phyloP scores from a whole-genome alignment of 306 rosid species.

The Lathyrus sativus region DNA sequence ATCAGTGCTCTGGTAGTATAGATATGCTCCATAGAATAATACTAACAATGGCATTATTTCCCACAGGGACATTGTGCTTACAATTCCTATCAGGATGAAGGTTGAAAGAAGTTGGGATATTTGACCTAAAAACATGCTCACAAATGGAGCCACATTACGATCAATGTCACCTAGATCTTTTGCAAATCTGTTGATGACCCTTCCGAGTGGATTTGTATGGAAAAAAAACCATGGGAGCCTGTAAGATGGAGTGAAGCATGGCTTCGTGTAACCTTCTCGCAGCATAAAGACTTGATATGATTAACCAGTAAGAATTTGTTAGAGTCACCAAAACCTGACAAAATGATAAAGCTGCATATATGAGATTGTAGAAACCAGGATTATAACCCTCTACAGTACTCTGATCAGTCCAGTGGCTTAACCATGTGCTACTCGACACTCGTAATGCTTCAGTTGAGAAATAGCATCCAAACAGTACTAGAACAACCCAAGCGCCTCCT shows the following conservation, averaged over 20 bases:
- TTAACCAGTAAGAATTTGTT: slow-evolving; percentile 79
- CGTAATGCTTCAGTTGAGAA: slow-evolving; percentile 65
- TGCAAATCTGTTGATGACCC: slow-evolving; percentile 89
- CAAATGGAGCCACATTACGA: slow-evolving; percentile 74
- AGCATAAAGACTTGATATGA: slow-evolving; percentile 81
- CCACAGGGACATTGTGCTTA: slow-evolving; percentile 96
- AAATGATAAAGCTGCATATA: slow-evolving; percentile 69
- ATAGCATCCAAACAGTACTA: slow-evolving; percentile 70
- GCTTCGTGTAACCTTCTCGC: slow-evolving; percentile 82
- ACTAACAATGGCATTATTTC: slow-evolving; percentile 90
- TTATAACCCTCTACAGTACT: slow-evolving; percentile 58
- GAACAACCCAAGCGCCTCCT: slow-evolving; percentile 86
- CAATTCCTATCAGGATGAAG: slow-evolving; percentile 84
- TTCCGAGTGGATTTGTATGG: slow-evolving; percentile 90
- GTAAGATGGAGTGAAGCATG: slow-evolving; percentile 83
- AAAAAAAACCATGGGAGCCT: slow-evolving; percentile 93
- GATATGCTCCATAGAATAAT: slow-evolving; percentile 79
- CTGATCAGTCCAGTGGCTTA: slow-evolving; percentile 84
- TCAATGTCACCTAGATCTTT: slow-evolving; percentile 96
- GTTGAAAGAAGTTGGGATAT: slow-evolving; percentile 79
- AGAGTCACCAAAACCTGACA: slow-evolving; percentile 80
- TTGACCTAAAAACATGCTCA: slow-evolving; percentile 84
- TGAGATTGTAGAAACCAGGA: slow-evolving; percentile 73
- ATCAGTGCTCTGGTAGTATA: slow-evolving; percentile 92
- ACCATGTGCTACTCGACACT: slow-evolving; percentile 82